phyloP scores from a whole-genome alignment of 768 basidiomycete species.

The Naganishia vaughanmartiniae region DNA sequence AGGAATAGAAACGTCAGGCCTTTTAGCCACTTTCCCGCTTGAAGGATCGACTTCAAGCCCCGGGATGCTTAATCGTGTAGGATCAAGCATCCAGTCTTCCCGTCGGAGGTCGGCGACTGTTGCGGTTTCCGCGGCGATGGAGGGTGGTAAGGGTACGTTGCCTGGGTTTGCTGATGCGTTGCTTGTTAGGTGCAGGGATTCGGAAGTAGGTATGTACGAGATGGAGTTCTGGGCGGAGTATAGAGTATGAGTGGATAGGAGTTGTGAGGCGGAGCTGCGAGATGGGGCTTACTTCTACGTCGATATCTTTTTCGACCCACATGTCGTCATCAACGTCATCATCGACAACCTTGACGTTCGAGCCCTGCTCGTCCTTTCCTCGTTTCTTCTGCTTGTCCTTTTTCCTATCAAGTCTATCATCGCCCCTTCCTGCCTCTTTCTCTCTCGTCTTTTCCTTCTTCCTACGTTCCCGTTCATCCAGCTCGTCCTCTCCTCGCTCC shows the following conservation, averaged over 20 bases:
- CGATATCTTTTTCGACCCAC: slow-evolving; percentile 55
- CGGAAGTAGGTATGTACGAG: slow-evolving; percentile 71
- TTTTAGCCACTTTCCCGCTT: slow-evolving; percentile 4
- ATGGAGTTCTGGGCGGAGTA: slow-evolving; percentile 30
- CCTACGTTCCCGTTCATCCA: slow-evolving; percentile 24
- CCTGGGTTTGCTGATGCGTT: slow-evolving; percentile 58
- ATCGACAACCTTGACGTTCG: slow-evolving; percentile 60
- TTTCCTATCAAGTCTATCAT: slow-evolving; percentile 40
- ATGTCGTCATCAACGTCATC: slow-evolving; percentile 66
- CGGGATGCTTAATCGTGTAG: slow-evolving; percentile 48
- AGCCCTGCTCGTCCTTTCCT: slow-evolving; percentile 48
- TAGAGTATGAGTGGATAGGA: no score
- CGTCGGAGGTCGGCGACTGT: slow-evolving; percentile 50
- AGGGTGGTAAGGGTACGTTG: slow-evolving; percentile 58
- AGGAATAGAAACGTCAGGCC: slow-evolving; percentile 34
- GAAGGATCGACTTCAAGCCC: slow-evolving; percentile 38
- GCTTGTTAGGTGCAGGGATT: slow-evolving; percentile 68
- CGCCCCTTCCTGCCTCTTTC: slow-evolving; percentile 33
- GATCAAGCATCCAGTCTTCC: slow-evolving; percentile 85
- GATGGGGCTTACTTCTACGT: slow-evolving; percentile 32
- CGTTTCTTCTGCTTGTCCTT: slow-evolving; percentile 36
- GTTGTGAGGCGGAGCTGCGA: not conserved
- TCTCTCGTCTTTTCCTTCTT: slow-evolving; percentile 31
- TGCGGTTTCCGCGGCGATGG: slow-evolving; percentile 52
- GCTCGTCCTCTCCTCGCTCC: slow-evolving; percentile 29